Conservation (phyloP, 2,329 filamentous ascomycete genomes). For the Fusarium verticillioides region DNA sequence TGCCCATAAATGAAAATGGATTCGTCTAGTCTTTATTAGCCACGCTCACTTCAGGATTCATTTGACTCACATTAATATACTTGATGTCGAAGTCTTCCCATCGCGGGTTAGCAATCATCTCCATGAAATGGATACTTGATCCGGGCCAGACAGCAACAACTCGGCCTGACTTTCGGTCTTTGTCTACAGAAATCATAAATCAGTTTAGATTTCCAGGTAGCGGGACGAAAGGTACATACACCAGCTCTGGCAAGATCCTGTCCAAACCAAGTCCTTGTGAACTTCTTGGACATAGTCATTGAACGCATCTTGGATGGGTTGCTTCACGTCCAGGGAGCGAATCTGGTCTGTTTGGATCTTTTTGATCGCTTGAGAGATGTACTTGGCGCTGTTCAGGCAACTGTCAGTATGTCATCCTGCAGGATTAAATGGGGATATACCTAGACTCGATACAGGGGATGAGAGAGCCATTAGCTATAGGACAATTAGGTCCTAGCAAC, state of each 20-base stretch:
- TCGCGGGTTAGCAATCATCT: not conserved
- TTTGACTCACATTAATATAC: not conserved
- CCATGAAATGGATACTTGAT: not conserved
- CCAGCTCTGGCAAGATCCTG: not conserved
- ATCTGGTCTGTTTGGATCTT: not conserved
- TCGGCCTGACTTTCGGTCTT: not conserved
- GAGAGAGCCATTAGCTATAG: not conserved
- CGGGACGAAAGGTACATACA: not conserved
- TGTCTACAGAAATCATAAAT: not conserved
- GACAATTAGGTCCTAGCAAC: not conserved
- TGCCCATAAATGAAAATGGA: not conserved
- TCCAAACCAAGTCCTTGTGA: not conserved
- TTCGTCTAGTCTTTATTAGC: not conserved
- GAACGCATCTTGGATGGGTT: not conserved
- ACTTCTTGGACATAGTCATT: not conserved
- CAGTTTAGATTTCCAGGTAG: fast-evolving
- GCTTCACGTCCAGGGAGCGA: not conserved
- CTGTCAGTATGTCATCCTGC: not conserved
- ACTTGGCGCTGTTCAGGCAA: not conserved
- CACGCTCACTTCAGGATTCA: fast-evolving
- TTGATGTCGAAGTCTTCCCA: not conserved
- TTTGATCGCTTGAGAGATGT: not conserved
- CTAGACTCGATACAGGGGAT: not conserved
- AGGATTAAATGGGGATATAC: not conserved
- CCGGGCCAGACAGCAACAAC: not conserved